phyloP scores from a whole-genome alignment of 768 basidiomycete species.

The Kwoniella pini region DNA sequence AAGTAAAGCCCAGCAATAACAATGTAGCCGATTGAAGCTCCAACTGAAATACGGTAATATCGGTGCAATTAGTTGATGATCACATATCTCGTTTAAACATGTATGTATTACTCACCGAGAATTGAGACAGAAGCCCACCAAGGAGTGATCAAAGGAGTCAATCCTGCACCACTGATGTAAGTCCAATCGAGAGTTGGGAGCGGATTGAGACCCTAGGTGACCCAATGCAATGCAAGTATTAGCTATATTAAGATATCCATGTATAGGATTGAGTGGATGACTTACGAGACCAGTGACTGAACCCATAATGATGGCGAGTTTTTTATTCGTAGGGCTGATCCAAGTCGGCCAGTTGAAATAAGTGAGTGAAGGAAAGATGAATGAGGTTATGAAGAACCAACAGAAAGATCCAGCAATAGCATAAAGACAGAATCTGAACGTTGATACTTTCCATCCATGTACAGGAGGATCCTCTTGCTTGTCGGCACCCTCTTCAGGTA shows the following conservation, averaged over 20 bases:
- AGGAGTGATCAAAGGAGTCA: slow-evolving; percentile 17
- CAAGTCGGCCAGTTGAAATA: slow-evolving; percentile 87
- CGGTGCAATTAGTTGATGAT: neutral
- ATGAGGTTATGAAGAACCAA: slow-evolving; percentile 89
- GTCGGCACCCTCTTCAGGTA: neutral
- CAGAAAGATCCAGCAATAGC: slow-evolving; percentile 66
- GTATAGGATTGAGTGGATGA: slow-evolving; percentile 6
- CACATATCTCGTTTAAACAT: no score
- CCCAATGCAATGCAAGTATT: neutral
- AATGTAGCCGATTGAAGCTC: slow-evolving; percentile 3
- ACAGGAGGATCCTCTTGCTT: slow-evolving; percentile 9
- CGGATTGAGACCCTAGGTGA: slow-evolving; percentile 50
- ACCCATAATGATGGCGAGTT: slow-evolving; percentile 48
- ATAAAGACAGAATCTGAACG: slow-evolving; percentile 66
- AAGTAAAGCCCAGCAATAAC: slow-evolving; percentile 16
- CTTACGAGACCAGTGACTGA: slow-evolving; percentile 43
- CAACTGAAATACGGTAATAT: neutral
- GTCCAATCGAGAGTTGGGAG: slow-evolving; percentile 57
- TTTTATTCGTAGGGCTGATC: slow-evolving; percentile 60
- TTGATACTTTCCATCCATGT: slow-evolving; percentile 17
- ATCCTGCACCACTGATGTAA: slow-evolving; percentile 31
- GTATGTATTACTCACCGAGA: slow-evolving; percentile 2
- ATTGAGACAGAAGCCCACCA: slow-evolving; percentile 16
- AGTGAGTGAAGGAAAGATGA: slow-evolving; percentile 78
- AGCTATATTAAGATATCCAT: neutral